A percentile compares a stretch with the other conserved stretches of the same genome.
Evolutionary conservation across 192 early-diverging fungal species (phyloP).

Genomic region (Backusella mclennaniae): DNA sequence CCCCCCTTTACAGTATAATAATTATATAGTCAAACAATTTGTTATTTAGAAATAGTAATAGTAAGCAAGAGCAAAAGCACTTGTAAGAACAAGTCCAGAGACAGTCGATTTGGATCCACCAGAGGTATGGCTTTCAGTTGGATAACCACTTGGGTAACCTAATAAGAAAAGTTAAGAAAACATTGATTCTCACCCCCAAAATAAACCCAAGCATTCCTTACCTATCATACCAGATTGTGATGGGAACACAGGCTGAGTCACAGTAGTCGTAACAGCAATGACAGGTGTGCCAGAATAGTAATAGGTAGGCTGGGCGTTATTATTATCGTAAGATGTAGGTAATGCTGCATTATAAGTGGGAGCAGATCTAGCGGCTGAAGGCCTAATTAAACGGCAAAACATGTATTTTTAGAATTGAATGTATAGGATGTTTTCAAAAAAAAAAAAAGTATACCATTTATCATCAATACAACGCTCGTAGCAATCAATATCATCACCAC

Average conservation of each 20-base stretch:
- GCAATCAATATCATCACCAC: conserved; percentile 1
- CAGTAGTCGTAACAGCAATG: background rate
- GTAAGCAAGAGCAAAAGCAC: background rate
- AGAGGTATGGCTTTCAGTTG: background rate
- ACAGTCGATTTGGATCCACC: background rate
- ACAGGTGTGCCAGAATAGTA: background rate
- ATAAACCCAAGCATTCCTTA: background rate
- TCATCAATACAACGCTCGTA: conserved; percentile 9
- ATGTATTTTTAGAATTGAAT: background rate
- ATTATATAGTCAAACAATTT: background rate
- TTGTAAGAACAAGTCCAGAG: background rate
- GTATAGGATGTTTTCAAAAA: background rate
- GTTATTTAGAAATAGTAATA: background rate
- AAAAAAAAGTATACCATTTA: background rate
- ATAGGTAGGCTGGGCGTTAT: background rate
- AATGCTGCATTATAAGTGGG: background rate
- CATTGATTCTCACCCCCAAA: background rate
- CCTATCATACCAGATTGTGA: background rate
- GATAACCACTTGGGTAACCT: background rate
- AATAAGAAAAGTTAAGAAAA: background rate
- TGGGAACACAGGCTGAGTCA: background rate
- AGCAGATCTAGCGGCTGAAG: background rate
- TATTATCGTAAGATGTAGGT: background rate
- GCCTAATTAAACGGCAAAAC: background rate
- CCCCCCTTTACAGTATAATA: no score